phyloP scores from a whole-genome alignment of 2,329 filamentous ascomycete genomes.

The Hirsutella rhossiliensis region DNA sequence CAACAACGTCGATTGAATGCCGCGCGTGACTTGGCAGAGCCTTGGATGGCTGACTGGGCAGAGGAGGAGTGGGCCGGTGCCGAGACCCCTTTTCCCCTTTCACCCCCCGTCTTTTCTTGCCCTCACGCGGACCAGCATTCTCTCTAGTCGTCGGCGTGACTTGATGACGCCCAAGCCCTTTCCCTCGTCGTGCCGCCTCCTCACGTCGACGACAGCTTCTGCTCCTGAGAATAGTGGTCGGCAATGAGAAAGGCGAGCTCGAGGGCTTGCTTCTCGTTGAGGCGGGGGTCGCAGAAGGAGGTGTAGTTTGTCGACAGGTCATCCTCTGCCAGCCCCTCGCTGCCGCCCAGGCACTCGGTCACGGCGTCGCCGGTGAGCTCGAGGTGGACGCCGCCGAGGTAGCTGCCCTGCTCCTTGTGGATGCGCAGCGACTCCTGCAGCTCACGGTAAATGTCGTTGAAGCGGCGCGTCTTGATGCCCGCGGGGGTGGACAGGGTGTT shows the following conservation, averaged over 20 bases:
- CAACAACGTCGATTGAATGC: too few species aligned
- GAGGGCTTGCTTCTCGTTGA: conserved; percentile 96
- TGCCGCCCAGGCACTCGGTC: conserved; percentile 89
- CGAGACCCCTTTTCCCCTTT: too few species aligned
- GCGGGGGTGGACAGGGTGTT: conserved; percentile 56
- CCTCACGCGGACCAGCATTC: too few species aligned
- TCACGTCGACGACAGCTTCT: conserved; percentile 7
- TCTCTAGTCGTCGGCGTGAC: too few species aligned
- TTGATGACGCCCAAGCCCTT: background rate
- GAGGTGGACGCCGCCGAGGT: conserved; percentile 86
- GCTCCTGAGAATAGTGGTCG: conserved; percentile 50
- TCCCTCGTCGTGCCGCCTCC: too few species aligned
- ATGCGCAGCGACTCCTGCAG: conserved; percentile 73
- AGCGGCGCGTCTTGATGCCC: conserved; percentile 86
- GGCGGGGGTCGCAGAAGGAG: conserved; percentile 84
- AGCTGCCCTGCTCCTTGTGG: conserved; percentile 72
- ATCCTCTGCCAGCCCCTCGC: conserved; percentile 74
- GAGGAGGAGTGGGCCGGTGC: too few species aligned
- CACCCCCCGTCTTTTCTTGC: too few species aligned
- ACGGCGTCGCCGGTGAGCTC: conserved; percentile 94
- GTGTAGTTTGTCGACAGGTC: conserved; percentile 87
- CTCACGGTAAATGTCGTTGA: conserved; percentile 82
- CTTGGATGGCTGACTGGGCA: too few species aligned
- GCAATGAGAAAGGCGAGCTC: conserved; percentile 92
- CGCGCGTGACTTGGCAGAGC: too few species aligned